Base-by-base conservation (phyloP, 2,329 filamentous ascomycete genomes). In the Nigrospora sphaerica region DNA sequence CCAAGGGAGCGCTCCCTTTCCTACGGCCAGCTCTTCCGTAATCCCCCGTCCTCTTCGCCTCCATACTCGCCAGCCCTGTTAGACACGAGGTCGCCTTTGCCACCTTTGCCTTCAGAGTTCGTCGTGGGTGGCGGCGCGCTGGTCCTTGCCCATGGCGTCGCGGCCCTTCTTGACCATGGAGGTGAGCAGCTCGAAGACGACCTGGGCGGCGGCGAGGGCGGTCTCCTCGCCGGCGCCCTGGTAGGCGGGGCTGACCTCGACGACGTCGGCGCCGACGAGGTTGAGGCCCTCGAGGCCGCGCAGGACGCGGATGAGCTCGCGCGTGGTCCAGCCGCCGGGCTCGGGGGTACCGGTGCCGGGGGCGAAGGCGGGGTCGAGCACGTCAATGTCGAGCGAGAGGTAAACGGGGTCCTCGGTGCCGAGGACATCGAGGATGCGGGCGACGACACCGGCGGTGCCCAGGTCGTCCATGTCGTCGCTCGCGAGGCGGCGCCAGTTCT, bases 261-360 rank as follows among this genome's bases (percentile, higher is more conserved):
- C 91, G 42, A 95, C 80, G 66, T 95, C 91, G 1, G 89, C 91
- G 1, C 89, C 91, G 4, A 95, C 87, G 4, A 95, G 69, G 60
- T 95, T 95, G 62, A 95, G 64, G 0, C 73, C 78, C 69, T 95
- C 90, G 37, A 95, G 78, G 0, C 88, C 89, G 32, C 89, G 74
- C 61, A 95, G 66, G 48, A 95, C 88, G 12, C 86, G 74, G 52
- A 95, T 92, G 55, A 95, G 72, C 71, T 95, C 91, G 44, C 90
- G 74, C 17, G 86, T 95, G 6, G 88, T 93, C 90, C 90, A 95
- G 34, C 90, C 90, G 47, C 91, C 90, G 0, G 89, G 86, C 70
- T 95, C 90, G 0, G 90, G 90, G 0, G 90, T 95, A 1, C 90
- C 91, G 0, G 89, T 95, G 2, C 85, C 88, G 0, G 88, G 88